phyloP scores from a whole-genome alignment of 73 alveolate species.

The Blepharisma stoltei region DNA sequence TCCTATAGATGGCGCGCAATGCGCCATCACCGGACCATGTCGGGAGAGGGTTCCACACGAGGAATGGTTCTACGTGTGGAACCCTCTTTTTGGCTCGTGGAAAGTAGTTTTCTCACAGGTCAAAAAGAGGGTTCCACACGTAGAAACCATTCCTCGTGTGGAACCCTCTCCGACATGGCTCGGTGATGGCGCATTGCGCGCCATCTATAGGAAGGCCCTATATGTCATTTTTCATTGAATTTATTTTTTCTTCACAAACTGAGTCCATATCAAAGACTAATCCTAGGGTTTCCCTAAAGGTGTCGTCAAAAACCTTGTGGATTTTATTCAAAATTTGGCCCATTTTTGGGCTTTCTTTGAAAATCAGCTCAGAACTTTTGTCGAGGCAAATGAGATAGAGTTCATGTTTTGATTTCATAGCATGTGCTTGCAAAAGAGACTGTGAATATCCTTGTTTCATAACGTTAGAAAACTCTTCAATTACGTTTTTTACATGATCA shows the following conservation, averaged over 20 bases:
- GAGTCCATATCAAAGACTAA: constrained; percentile 28
- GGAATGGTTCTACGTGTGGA: too few relatives aligned
- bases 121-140: too few relatives aligned
- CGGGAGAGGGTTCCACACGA: too few relatives aligned
- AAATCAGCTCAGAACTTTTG: constrained; percentile 42
- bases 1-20: too few relatives aligned
- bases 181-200: too few relatives aligned
- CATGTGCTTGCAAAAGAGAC: neutral
- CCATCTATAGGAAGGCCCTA: constrained; percentile 11
- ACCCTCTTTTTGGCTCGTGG: too few relatives aligned
- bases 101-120: too few relatives aligned
- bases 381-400: constrained; percentile 51
- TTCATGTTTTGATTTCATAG: constrained; percentile 46
- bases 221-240: constrained; percentile 25
- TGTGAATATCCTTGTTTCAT: constrained; percentile 30
- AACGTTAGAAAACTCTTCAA: constrained; percentile 54
- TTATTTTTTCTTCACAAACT: constrained; percentile 32
- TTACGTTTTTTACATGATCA: constrained; percentile 46
- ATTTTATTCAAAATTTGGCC: constrained; percentile 40
- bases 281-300: constrained; percentile 33
- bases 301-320: constrained; percentile 29
- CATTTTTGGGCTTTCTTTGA: constrained; percentile 38
- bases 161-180: too few relatives aligned
- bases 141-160: too few relatives aligned
- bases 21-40: too few relatives aligned